Evolutionary conservation across 108 stramenopile genomes (phyloP), one percentile per base, ranked within the genome.

Genomic region (Asterionellopsis glacialis): DNA sequence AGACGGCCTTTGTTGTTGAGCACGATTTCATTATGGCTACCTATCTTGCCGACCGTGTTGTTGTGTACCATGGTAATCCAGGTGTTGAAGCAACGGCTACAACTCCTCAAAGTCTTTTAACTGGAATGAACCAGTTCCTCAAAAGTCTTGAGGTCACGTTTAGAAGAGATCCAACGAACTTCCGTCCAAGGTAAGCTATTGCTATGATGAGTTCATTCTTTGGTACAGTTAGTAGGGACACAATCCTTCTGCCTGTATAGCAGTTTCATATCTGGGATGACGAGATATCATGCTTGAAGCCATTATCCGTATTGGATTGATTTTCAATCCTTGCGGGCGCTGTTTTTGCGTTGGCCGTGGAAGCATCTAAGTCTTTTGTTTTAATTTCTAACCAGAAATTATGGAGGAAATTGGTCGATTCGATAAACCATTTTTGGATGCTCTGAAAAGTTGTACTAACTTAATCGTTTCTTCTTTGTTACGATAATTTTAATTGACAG

Each of bases 11-110:
- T 76, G 83, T 99, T 40, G 96, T 99, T 1, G 97, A 98, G 83
- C 97, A 98, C 79, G 97, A 98, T 82, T 99, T 99, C 78, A 96
- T 98, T 76, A 99, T 99, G 98, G 96, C 96, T 38, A 99, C 97
- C 11, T 98, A 98, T 72, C 88, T 98, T 47, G 96, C 96, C 18
- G 97, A 98, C 65, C 82, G 96, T 41, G 98, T 99, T 3, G 93
- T 98, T 67, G 98, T 98, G 28, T 99, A 98, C 75, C 70, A 82
- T 45, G 97, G 97, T 44, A 57, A 76, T n/a, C 97, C 98, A 10
- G 96, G 96, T 59, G 69, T 98, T 16, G 97, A 97, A 69, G 93
- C 95, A 24, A 97, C 97, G 21, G 99, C 99, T 7, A 74, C 84
- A 19, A 40, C 87, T n/a, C 97, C 99, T 18, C 94, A 98, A 81